Conservation (phyloP, 441 rosid species). For the Bruguiera hainesii region DNA sequence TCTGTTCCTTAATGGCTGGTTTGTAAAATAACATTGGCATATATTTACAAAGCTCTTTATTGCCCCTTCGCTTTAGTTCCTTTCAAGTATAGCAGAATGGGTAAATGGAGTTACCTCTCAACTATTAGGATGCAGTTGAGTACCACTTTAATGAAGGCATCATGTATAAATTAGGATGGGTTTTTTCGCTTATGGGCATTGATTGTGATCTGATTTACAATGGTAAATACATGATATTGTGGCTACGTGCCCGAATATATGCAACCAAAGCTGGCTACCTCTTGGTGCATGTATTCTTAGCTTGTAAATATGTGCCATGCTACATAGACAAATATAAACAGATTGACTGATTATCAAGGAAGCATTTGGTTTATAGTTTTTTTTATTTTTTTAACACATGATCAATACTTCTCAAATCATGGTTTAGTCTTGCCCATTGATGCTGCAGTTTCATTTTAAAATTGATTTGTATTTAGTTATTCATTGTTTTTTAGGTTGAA, state of each 20-base stretch:
- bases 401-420: background rate
- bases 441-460: background rate
- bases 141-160: background rate
- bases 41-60: background rate
- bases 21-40: conserved; percentile 29
- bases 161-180: background rate
- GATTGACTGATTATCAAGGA: no score
- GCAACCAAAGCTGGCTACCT: background rate
- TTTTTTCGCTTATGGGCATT: background rate
- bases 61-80: conserved; percentile 8
- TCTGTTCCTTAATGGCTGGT: conserved; percentile 97
- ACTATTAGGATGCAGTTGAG: background rate
- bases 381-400: background rate
- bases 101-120: background rate
- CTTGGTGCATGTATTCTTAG: background rate
- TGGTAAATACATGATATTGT: no score
- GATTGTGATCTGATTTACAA: background rate
- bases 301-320: no score
- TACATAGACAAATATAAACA: no score
- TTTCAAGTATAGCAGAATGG: conserved; percentile 4
- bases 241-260: no score
- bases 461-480: background rate
- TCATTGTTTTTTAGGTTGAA: background rate
- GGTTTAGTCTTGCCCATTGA: background rate
- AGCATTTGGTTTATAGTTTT: conserved; percentile 8